Percentiles rank a stretch among this genome's conserved stretches.
Evolutionary conservation across 352 stramenopile genomes (phyloP).

Genomic region (Stramenopiles sp.): DNA sequence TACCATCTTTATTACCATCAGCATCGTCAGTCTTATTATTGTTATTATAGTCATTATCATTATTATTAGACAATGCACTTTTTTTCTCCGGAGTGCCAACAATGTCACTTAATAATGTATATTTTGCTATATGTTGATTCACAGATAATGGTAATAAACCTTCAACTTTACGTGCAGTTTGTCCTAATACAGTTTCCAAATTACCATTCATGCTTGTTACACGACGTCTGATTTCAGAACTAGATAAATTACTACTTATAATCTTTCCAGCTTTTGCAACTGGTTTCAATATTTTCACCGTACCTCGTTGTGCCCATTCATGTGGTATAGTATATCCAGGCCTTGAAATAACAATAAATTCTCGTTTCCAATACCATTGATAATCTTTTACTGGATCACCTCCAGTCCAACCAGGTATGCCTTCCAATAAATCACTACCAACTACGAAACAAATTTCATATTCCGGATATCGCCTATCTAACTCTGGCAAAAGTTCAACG

Average conservation of each 20-base stretch:
- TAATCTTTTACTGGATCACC: neutral
- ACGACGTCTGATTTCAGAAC: slow-evolving; percentile 5
- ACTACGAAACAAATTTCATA: slow-evolving; percentile 1
- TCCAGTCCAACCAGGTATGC: neutral
- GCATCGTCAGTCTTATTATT: neutral
- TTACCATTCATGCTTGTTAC: neutral
- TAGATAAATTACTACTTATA: slow-evolving; percentile 6
- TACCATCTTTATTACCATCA: neutral
- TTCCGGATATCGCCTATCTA: slow-evolving; percentile 2
- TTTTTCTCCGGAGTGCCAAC: neutral
- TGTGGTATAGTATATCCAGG: slow-evolving; percentile 2
- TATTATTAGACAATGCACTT: neutral
- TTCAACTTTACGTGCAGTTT: neutral
- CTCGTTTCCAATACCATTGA: neutral
- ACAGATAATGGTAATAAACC: neutral
- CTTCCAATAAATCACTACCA: neutral
- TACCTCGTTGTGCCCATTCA: slow-evolving; percentile 4
- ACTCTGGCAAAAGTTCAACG: neutral
- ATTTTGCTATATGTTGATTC: neutral
- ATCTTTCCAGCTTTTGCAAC: neutral
- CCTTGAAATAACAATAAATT: slow-evolving; percentile 5
- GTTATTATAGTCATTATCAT: neutral
- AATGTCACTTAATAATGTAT: neutral
- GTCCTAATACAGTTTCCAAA: neutral
- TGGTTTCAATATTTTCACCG: neutral